These are phyloP conservation scores for Guadua angustifolia DNA, from an alignment of 176 grass and related monocot genomes.

Conservation along the genomic window DNA sequence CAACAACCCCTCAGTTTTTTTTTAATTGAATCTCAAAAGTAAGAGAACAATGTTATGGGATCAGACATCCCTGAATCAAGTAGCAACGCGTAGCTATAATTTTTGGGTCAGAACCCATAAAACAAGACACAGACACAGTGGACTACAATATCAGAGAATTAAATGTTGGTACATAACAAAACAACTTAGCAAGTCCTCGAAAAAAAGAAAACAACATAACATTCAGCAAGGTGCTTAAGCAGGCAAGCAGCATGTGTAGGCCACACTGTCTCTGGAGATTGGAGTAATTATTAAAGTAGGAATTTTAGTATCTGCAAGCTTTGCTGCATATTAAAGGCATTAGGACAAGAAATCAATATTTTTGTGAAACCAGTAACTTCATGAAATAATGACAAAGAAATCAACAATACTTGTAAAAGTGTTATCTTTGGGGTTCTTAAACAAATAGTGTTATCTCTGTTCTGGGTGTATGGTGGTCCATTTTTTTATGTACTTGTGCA, in stretches of 20 bases:
- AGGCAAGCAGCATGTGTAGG: background rate
- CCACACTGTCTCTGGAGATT: background rate
- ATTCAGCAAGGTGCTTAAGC: conserved; percentile 11
- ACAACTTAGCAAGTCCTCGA: background rate
- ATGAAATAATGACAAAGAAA: background rate
- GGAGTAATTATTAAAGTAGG: conserved; percentile 2
- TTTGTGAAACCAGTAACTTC: background rate
- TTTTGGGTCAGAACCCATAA: background rate
- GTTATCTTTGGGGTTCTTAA: background rate
- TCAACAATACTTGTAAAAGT: background rate
- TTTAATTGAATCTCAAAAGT: conserved; percentile 23
- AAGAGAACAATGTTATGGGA: background rate
- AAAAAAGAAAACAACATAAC: background rate
- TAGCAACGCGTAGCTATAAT: background rate
- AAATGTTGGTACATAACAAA: conserved; percentile 5
- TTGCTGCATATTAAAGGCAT: conserved; percentile 36
- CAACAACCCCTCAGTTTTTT: background rate
- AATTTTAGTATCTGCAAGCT: conserved; percentile 10
- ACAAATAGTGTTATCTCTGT: background rate
- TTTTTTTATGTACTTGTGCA: conserved; percentile 11
- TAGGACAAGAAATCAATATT: conserved; percentile 1
- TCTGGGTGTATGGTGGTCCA: conserved; percentile 14
- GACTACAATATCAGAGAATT: background rate
- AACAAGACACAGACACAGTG: background rate
- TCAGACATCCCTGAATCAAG: conserved; percentile 3